phyloP scores from a whole-genome alignment of 345 rosid species.

The Populus alba region DNA sequence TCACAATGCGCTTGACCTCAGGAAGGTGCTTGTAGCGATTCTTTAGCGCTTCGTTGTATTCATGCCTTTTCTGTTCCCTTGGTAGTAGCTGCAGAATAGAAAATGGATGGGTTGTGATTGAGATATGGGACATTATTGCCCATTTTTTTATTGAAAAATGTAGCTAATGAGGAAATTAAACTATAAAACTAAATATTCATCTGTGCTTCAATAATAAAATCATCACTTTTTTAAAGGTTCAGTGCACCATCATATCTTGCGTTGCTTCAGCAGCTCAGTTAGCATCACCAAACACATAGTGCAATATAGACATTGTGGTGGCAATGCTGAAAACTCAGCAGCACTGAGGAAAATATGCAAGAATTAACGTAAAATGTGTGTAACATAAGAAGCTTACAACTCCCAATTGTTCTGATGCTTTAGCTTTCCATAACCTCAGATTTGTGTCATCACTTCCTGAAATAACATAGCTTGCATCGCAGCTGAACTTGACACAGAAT shows the following conservation, averaged over 20 bases:
- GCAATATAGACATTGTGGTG: background rate
- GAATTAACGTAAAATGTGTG: background rate
- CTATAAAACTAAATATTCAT: background rate
- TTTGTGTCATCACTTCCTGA: slow-evolving; percentile 98
- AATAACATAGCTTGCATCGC: slow-evolving; percentile 87
- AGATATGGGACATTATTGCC: background rate
- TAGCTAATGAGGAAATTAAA: background rate
- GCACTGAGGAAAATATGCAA: background rate
- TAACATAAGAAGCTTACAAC: slow-evolving; percentile 53
- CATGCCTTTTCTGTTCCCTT: slow-evolving; percentile 78
- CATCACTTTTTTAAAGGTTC: background rate
- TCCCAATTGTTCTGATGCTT: slow-evolving; percentile 95
- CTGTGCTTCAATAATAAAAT: background rate
- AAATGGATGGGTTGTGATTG: background rate
- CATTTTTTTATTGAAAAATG: background rate
- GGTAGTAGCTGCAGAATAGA: slow-evolving; percentile 62
- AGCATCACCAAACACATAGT: background rate
- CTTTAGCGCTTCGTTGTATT: slow-evolving; percentile 79
- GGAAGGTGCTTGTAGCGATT: slow-evolving; percentile 84
- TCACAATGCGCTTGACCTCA: slow-evolving; percentile 81
- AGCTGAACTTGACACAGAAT: slow-evolving; percentile 85
- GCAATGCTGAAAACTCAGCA: background rate
- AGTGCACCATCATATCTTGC: background rate
- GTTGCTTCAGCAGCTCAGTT: background rate
- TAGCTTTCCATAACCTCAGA: slow-evolving; percentile 96